Evolutionary conservation across 2,329 filamentous ascomycete species (phyloP).

Genomic region (Tolypocladium tundrense): DNA sequence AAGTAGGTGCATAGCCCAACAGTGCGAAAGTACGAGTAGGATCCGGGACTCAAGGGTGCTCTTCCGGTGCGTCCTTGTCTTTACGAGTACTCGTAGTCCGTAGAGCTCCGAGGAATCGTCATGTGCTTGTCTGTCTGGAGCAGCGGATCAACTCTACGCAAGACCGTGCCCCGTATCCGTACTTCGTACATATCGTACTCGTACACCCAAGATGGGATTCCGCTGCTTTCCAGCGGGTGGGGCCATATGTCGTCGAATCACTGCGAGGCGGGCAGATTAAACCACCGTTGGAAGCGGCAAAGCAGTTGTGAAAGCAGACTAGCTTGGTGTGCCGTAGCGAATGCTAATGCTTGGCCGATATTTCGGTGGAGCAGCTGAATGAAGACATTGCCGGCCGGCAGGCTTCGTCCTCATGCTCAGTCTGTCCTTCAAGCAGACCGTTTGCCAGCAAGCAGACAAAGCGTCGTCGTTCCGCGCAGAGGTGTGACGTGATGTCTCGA

Average conservation of each 20-base stretch:
- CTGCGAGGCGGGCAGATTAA: background rate
- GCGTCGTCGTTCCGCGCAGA: background rate
- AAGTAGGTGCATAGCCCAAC: background rate
- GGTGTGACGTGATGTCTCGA: background rate
- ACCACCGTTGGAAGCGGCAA: background rate
- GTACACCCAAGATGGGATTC: background rate
- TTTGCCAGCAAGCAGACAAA: background rate
- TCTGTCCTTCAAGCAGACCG: background rate
- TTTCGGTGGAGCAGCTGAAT: background rate
- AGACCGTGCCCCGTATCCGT: background rate
- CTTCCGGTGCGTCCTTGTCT: background rate
- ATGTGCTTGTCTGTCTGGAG: background rate
- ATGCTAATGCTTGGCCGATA: background rate
- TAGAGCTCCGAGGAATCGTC: background rate
- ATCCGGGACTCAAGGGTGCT: background rate
- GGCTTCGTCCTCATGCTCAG: background rate
- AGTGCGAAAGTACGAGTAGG: background rate
- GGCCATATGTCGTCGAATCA: background rate
- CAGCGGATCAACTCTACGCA: background rate
- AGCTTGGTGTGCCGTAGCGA: background rate
- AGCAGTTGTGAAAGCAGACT: background rate
- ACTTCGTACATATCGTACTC: background rate
- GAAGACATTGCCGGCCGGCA: background rate
- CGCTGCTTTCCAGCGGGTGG: background rate
- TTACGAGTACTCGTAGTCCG: background rate